Conservation (phyloP, 257 asterid species). For the Nyctanthes arbortristis region DNA sequence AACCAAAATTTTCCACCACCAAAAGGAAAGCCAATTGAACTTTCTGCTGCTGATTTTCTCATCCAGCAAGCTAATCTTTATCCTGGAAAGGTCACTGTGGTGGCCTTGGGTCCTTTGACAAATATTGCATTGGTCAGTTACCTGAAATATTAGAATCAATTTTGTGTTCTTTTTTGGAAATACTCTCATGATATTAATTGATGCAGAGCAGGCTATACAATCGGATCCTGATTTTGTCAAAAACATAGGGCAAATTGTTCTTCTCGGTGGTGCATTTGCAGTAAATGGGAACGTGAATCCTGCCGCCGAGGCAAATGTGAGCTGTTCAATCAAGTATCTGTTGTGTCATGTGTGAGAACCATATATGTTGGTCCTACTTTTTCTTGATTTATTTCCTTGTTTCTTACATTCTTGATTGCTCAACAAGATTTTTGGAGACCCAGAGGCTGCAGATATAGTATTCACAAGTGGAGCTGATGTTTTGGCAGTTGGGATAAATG, state of each 20-base stretch:
- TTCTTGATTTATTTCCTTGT: constrained; percentile 12
- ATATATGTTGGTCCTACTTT: constrained; percentile 4
- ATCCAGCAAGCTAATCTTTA: constrained; percentile 60
- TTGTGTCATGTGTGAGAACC: constrained; percentile 8
- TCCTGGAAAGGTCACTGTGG: constrained; percentile 91
- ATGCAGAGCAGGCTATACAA: constrained; percentile 77
- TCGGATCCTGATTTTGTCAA: constrained; percentile 74
- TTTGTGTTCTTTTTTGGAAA: not conserved
- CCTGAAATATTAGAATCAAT: constrained; percentile 15
- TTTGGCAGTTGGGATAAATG: constrained; percentile 86
- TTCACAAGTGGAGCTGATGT: constrained; percentile 98
- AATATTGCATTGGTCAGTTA: constrained; percentile 82
- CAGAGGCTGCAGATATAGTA: constrained; percentile 96
- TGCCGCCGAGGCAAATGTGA: constrained; percentile 97
- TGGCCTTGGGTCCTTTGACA: constrained; percentile 97
- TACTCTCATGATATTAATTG: constrained; percentile 16
- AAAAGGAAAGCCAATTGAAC: constrained; percentile 71
- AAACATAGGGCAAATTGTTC: constrained; percentile 77
- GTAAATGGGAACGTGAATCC: constrained; percentile 98
- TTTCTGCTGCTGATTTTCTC: constrained; percentile 77
- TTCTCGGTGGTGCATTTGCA: constrained; percentile 98
- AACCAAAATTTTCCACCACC: constrained; percentile 97
- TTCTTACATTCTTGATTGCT: constrained; percentile 23
- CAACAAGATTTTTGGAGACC: constrained; percentile 90
- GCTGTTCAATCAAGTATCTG: constrained; percentile 23